Base-by-base conservation (phyloP, 1,139 yeast species). In the Debaryomyces coudertii region DNA sequence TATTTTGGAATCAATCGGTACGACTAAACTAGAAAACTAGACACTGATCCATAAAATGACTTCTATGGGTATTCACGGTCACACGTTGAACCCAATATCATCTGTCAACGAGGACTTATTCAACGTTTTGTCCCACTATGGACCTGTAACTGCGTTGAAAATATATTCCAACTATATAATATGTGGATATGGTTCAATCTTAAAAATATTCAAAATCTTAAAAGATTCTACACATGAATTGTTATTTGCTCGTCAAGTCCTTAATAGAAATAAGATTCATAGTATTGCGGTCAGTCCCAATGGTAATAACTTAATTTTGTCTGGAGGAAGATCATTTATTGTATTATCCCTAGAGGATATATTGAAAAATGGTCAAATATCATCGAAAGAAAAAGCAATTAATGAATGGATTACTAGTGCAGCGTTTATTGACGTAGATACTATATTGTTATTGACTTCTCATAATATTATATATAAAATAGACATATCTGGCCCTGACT, bases 401-500 rank as follows among this genome's bases (percentile, higher is more conserved):
- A 79, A 82, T 47, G 97, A 90, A 63, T 90, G 97, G 97, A 82
- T 92, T 48, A 75, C 83, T 29, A 68, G 82, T 20, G 77, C 80
- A 12, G 82, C 76, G 43, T 83, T 87, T 53, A 50, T 61, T 22
- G 64, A 71, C 42, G 66, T 65, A 0, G 52, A 61, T 2, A 60
- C 68, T 2, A 55, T 79, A 0, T 80, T 79, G 53, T 58, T 89
- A 20, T 73, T 90, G 46, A 89, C 92, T 0, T 89, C 97, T 1
- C 97, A 92, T 61, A 92, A 93, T 60, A 77, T 80, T 33, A 80
- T 93, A 1, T 65, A 83, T 37, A 63, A 74, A 22, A 61, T 84
- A 4, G 78, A 79, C 44, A 44, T 77, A 6, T 16, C 54, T 1
- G 24, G 39, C 2, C 15, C 35, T 4, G 37, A 28, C 11, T 12